Base-by-base conservation (phyloP, 768 basidiomycete genomes). In the Leccinum fibrillosum region DNA sequence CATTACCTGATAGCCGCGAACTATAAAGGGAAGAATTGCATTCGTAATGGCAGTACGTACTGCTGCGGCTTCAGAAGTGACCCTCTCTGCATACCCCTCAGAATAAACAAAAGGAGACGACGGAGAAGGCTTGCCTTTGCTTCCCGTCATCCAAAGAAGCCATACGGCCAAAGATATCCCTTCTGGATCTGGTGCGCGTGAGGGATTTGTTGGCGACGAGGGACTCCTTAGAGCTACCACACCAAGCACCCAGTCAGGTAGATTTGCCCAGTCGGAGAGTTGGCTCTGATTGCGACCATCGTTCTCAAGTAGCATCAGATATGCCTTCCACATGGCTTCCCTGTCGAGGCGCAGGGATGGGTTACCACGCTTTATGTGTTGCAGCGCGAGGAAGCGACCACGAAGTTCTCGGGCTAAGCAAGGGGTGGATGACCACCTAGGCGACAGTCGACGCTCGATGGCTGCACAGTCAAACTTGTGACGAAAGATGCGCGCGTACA, bases 251-350 rank as follows among this genome's bases (percentile, higher is more conserved):
- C 71, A 74, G 15, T 60, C 59, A 2, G 68, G 61, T 3, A 80
- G 57, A 45, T 63, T 64, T 42, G 80, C 80, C 77, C 79, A 82
- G 21, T 65, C 57, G 21, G 72, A 49, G 19, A 83, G 72, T 45
- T 82, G 82, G 1, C 62, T 60, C 53, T 74, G 71, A 57, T 83
- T 83, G 58, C 69, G 67, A 21, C 78, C 78, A 53, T 82, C 82
- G 48, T 80, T 78, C 67, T 85, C 84, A 23, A 78, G 67, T 49
- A 83, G 61, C 81, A 85, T 82, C 35, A 84, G 56, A 60, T 80
- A 83, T 11, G 73, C 77, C 17, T 75, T 78, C 84, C 84, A 85
- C 15, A 85, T 69, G 61, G 82, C 82, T 52, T 80, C 74, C 28
- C 64, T 42, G 26, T 74, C 69, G 13, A 55, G 49, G 30, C 19